phyloP scores from a whole-genome alignment of 73 alveolate species.

The Stentor coeruleus region DNA sequence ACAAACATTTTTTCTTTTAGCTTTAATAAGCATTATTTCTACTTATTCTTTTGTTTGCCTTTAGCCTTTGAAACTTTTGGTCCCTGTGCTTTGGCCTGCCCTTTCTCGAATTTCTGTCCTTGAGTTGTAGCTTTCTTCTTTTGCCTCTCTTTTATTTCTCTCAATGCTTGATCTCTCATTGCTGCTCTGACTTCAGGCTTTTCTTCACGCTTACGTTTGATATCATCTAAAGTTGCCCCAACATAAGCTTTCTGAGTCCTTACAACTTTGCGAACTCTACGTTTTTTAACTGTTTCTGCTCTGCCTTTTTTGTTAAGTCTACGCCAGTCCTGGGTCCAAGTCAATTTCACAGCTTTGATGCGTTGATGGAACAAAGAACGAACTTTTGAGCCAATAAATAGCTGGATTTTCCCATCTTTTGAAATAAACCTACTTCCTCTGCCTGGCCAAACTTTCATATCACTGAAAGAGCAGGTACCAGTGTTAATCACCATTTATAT shows the following conservation, averaged over 20 bases:
- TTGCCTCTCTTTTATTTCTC: constrained; percentile 49
- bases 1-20: too few relatives aligned
- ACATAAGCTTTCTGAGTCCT: constrained; percentile 62
- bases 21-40: too few relatives aligned
- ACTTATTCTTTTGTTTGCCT: too few relatives aligned
- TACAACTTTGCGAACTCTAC: constrained; percentile 57
- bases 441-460: constrained; percentile 60
- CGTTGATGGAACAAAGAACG: constrained; percentile 48
- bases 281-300: constrained; percentile 47
- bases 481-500: constrained; percentile 68
- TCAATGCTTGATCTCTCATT: constrained; percentile 48
- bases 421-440: constrained; percentile 54
- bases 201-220: constrained; percentile 56
- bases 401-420: constrained; percentile 58
- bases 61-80: constrained; percentile 44
- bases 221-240: constrained; percentile 63
- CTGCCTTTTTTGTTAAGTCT: constrained; percentile 54
- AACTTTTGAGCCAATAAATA: constrained; percentile 48
- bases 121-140: constrained; percentile 44
- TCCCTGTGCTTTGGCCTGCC: too few relatives aligned
- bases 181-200: constrained; percentile 43
- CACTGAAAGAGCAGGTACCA: constrained; percentile 58
- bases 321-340: constrained; percentile 74
- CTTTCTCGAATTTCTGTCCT: too few relatives aligned
- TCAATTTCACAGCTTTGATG: constrained; percentile 54